Evolutionary conservation across 2,329 filamentous ascomycete species (phyloP).

Genomic region (Pseudogymnoascus sp.): DNA sequence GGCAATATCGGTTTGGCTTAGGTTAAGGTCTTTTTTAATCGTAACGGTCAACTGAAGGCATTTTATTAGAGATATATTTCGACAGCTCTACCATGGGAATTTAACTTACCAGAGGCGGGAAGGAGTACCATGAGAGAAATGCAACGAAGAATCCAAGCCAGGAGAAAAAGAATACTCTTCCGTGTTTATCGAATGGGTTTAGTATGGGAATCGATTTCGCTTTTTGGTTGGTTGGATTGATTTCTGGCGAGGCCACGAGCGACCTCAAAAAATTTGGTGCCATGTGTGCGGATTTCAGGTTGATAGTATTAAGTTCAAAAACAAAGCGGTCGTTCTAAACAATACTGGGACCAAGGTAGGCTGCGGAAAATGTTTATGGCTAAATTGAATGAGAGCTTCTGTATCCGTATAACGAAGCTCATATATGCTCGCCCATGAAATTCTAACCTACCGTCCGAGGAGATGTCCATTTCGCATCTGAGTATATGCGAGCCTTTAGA

Average conservation of each 20-base stretch:
- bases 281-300: not conserved
- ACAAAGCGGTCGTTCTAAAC: not conserved
- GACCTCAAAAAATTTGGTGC: not conserved
- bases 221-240: conserved; percentile 80
- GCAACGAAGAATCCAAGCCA: conserved; percentile 81
- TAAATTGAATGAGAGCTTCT: not conserved
- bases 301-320: not conserved
- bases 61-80: not conserved
- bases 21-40: conserved; percentile 68
- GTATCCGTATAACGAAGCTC: not conserved
- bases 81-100: not conserved
- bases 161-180: conserved; percentile 82
- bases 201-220: conserved; percentile 71
- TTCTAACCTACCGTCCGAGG: not conserved
- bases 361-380: not conserved
- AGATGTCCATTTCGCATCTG: not conserved
- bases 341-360: not conserved
- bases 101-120: conserved; percentile 35
- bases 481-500: not conserved
- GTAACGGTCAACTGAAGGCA: conserved; percentile 45
- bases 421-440: not conserved
- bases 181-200: conserved; percentile 72
- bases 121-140: conserved; percentile 88
- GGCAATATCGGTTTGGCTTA: conserved; percentile 62
- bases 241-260: conserved; percentile 27